Base-by-base conservation (phyloP, 805 yeast species). In the Candida insectalens region DNA sequence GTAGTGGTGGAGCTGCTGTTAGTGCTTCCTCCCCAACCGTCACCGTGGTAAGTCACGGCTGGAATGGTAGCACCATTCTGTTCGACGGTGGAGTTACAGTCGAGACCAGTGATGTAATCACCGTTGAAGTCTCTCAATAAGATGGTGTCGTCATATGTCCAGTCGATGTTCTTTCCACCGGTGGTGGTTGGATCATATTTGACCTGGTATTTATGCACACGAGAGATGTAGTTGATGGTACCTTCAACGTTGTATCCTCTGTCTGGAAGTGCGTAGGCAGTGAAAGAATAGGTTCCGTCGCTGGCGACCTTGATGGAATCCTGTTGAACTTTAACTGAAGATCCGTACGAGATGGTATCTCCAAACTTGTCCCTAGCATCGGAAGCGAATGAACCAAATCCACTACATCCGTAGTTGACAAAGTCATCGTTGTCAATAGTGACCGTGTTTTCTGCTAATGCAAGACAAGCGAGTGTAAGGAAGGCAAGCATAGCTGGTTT, bases 221-320 rank as follows among this genome's bases (percentile, higher is more conserved):
- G 43, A n/a, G 51, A 37, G 28, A 34, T 43, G 27, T 39, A 49
- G 39, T 52, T 48, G 19, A 53, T 39, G 12, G 60, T 53, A 29
- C 60, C 60, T 8, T 50, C 35, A 19, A 56, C 45, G 38, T 55
- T 55, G 51, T 50, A 51, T 33, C 60, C 60, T 36, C 60, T 49
- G 35, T 55, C 60, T 8, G 59, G 59, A 22, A 55, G 43, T 27
- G 46, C 45, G 41, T 47, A 53, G 4, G 53, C 46, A n/a, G 35
- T 42, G 34, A 52, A 52, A 16, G 50, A 40, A 33, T 55, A 55
- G 17, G 36, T 45, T 17, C 51, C 53, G 32, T 45, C 31, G 6
- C 34, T 16, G 27, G 27, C 38, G 19, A 49, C 47, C 1, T 33
- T 19, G 17, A 55, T 30, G 8, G 57, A 47, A 19, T 36, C 27